Percentiles rank a stretch among this genome's conserved stretches.
Evolutionary conservation across 2,329 filamentous ascomycete species (phyloP).

Genomic region (Beauveria asiatica): DNA sequence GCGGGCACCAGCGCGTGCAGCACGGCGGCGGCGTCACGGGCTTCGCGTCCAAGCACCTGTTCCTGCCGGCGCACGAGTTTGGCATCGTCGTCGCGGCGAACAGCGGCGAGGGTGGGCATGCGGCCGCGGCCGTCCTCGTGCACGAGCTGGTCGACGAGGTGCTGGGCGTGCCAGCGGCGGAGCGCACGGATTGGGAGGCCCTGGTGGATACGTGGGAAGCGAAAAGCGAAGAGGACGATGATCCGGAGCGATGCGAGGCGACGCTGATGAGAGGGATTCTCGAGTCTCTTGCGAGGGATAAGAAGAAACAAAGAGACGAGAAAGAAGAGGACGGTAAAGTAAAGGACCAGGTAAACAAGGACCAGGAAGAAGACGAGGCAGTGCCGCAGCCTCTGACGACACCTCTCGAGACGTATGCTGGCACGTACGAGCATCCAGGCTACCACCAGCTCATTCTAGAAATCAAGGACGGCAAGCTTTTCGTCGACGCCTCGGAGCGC

Average conservation of each 20-base stretch:
- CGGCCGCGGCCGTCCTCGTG: conserved; percentile 14
- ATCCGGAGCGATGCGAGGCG: not conserved
- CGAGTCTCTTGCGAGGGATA: not conserved
- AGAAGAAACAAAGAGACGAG: not conserved
- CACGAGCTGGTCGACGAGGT: conserved; percentile 17
- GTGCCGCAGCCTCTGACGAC: not conserved
- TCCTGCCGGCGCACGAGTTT: conserved; percentile 20
- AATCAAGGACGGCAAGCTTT: conserved; percentile 13
- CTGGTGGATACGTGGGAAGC: not conserved
- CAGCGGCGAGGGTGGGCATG: conserved; percentile 12
- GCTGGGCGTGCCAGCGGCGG: not conserved
- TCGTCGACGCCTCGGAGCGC: conserved; percentile 21
- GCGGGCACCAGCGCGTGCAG: conserved; percentile 15
- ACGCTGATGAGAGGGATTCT: not conserved
- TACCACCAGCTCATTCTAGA: conserved; percentile 19
- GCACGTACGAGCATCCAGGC: conserved; percentile 14
- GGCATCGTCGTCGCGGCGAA: conserved; percentile 21
- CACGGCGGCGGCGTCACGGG: conserved; percentile 21
- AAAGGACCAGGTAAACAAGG: not conserved
- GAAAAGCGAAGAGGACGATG: not conserved
- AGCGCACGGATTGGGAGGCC: conserved; percentile 9
- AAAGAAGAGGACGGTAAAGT: not conserved
- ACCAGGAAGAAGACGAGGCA: not conserved
- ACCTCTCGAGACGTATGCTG: not conserved
- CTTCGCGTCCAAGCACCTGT: conserved; percentile 19